Conservation (phyloP, 179 eudicot species). For the Vitellaria paradoxa region DNA sequence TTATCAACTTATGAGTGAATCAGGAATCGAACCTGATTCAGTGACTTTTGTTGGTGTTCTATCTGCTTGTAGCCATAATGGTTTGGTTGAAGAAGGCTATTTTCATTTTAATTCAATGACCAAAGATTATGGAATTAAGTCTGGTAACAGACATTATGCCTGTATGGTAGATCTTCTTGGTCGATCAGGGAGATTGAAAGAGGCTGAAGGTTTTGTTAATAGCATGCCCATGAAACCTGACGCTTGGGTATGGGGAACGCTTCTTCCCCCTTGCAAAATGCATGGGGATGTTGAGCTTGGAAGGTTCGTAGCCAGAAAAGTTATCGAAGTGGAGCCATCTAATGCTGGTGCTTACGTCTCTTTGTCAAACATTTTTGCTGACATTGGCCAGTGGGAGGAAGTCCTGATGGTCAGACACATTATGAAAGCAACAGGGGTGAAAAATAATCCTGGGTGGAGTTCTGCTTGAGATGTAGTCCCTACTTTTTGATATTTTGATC, state of each 20-base stretch:
- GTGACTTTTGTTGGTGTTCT: conserved; percentile 81
- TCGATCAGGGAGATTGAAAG: conserved; percentile 69
- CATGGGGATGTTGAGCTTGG: conserved; percentile 78
- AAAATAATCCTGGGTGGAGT: conserved; percentile 89
- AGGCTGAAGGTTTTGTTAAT: conserved; percentile 62
- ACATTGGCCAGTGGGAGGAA: conserved; percentile 75
- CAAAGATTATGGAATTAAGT: conserved; percentile 54
- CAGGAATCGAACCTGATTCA: conserved; percentile 66
- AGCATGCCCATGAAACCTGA: conserved; percentile 66
- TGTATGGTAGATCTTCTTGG: conserved; percentile 95
- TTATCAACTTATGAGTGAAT: conserved; percentile 54
- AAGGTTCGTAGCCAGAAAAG: conserved; percentile 57
- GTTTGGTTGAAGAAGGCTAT: conserved; percentile 82
- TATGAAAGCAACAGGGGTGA: conserved; percentile 52
- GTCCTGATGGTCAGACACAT: conserved; percentile 51
- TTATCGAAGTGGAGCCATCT: conserved; percentile 57
- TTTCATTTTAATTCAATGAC: conserved; percentile 66
- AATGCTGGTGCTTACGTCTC: conserved; percentile 59
- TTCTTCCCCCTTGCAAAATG: conserved; percentile 77
- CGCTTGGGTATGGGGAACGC: conserved; percentile 67
- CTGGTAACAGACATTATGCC: conserved; percentile 60
- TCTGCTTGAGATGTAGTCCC: conserved; percentile 31
- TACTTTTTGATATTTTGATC: neutral
- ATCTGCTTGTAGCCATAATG: conserved; percentile 86
- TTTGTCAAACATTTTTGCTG: conserved; percentile 73